These are phyloP conservation scores for Epichloe typhina DNA, from an alignment of 2,329 filamentous ascomycete species.

Conservation along the genomic window DNA sequence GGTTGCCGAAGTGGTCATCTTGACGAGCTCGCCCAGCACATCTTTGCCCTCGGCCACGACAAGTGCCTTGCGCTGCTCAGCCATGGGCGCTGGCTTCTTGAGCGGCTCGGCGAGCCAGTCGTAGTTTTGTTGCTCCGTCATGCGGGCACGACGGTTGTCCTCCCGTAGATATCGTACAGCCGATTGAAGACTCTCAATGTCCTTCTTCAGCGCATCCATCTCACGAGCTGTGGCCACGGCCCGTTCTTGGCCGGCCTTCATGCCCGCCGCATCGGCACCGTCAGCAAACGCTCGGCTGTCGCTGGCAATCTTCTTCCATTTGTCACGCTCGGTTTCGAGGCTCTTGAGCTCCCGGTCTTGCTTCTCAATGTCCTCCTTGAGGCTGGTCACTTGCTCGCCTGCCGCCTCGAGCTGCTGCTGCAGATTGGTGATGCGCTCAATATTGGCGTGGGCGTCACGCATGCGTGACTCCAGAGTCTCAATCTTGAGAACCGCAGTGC, in stretches of 20 bases:
- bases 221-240: slow-evolving; percentile 59
- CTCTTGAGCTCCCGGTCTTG: slow-evolving; percentile 53
- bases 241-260: slow-evolving; percentile 49
- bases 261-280: slow-evolving; percentile 33
- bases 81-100: slow-evolving; percentile 26
- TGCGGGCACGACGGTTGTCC: slow-evolving; percentile 49
- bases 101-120: slow-evolving; percentile 53
- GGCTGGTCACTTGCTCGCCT: slow-evolving; percentile 34
- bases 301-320: slow-evolving; percentile 58
- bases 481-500: slow-evolving; percentile 82
- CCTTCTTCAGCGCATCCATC: slow-evolving; percentile 56
- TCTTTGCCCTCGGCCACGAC: slow-evolving; percentile 50
- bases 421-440: slow-evolving; percentile 52
- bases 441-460: slow-evolving; percentile 69
- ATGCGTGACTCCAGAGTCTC: slow-evolving; percentile 83
- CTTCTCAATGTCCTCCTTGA: slow-evolving; percentile 52
- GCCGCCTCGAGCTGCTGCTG: slow-evolving; percentile 45
- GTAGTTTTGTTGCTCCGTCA: slow-evolving; percentile 39
- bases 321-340: slow-evolving; percentile 53
- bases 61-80: slow-evolving; percentile 35
- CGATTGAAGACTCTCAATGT: slow-evolving; percentile 51
- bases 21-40: slow-evolving; percentile 50
- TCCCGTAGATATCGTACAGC: slow-evolving; percentile 56
- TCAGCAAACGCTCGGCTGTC: slow-evolving; percentile 45
- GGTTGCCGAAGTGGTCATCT: slow-evolving; percentile 41